A percentile compares a stretch with the other conserved stretches of the same genome.
Conservation (phyloP, 192 early-diverging fungal genomes). For the Kickxella alabastrina region DNA sequence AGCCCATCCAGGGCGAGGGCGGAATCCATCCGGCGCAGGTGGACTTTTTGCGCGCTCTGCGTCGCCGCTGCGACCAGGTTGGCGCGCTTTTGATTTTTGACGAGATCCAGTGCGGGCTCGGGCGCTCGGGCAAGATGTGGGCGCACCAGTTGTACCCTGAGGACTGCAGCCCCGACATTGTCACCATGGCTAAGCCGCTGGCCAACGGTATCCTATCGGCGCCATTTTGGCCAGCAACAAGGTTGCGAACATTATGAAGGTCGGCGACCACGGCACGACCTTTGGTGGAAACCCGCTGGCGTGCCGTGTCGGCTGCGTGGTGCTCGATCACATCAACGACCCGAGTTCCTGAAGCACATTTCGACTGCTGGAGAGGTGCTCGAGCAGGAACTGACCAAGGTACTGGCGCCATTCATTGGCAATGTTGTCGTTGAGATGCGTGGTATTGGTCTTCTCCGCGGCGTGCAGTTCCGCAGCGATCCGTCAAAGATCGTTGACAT, state of each 20-base stretch:
- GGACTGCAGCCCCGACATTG: constrained; percentile 77
- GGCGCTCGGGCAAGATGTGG: constrained; percentile 85
- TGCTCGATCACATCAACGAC: constrained; percentile 65
- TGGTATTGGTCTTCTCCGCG: constrained; percentile 83
- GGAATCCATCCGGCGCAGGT: constrained; percentile 71
- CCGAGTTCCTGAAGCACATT: constrained; percentile 73
- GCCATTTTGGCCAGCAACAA: constrained; percentile 74
- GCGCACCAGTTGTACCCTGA: constrained; percentile 70
- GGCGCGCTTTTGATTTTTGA: constrained; percentile 91
- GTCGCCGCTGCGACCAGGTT: constrained; percentile 76
- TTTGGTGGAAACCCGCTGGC: constrained; percentile 96
- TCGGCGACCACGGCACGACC: constrained; percentile 96
- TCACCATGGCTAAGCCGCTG: constrained; percentile 95
- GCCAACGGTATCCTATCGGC: constrained; percentile 97
- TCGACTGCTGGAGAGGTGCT: constrained; percentile 62
- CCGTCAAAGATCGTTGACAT: constrained; percentile 66
- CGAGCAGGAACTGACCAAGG: constrained; percentile 46
- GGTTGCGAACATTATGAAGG: constrained; percentile 77
- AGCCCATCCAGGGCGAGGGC: constrained; percentile 97
- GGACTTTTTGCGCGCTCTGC: constrained; percentile 76
- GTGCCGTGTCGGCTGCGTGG: constrained; percentile 75
- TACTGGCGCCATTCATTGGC: constrained; percentile 45
- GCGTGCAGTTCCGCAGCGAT: constrained; percentile 72
- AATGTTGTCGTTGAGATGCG: constrained; percentile 70
- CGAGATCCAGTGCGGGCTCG: constrained; percentile 95